A percentile compares a stretch with the other conserved stretches of the same genome.
Evolutionary conservation across 148 eudicot genomes (phyloP).

Genomic region (Dysphania ambrosioides): DNA sequence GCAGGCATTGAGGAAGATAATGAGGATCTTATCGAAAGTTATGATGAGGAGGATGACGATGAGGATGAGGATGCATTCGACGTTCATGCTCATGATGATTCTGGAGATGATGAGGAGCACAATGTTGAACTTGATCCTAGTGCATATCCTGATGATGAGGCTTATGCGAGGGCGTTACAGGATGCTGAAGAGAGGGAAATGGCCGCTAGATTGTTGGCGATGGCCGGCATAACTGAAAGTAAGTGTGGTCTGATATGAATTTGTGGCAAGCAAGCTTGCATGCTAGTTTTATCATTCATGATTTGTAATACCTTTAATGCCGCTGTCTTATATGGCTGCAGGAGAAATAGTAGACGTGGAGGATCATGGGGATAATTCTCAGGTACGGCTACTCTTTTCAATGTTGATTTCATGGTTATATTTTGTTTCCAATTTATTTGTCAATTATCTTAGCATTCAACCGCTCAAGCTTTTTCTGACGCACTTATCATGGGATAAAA

Average conservation of each 20-base stretch:
- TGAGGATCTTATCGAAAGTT: conserved; percentile 32
- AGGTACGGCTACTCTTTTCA: conserved; percentile 42
- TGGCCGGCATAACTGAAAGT: conserved; percentile 80
- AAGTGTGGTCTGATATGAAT: conserved; percentile 26
- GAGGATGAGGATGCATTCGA: conserved; percentile 65
- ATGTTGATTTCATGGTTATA: background rate
- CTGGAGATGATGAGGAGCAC: conserved; percentile 35
- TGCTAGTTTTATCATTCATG: conserved; percentile 3
- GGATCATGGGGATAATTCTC: conserved; percentile 56
- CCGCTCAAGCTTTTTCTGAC: background rate
- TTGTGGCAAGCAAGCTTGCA: background rate
- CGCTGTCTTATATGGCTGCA: conserved; percentile 27
- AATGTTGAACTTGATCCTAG: conserved; percentile 63
- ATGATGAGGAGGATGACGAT: conserved; percentile 37
- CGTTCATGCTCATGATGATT: conserved; percentile 57
- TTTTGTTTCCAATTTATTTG: background rate
- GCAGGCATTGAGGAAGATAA: conserved; percentile 34
- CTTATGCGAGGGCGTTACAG: conserved; percentile 94
- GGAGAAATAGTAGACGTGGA: conserved; percentile 59
- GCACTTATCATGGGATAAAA: background rate
- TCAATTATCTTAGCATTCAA: background rate
- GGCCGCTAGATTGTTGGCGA: conserved; percentile 82
- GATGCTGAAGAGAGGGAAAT: conserved; percentile 94
- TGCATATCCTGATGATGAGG: conserved; percentile 75
- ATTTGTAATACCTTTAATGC: conserved; percentile 3